Conservation (phyloP, 2,329 filamentous ascomycete genomes). For the Beauveria brongniartii region DNA sequence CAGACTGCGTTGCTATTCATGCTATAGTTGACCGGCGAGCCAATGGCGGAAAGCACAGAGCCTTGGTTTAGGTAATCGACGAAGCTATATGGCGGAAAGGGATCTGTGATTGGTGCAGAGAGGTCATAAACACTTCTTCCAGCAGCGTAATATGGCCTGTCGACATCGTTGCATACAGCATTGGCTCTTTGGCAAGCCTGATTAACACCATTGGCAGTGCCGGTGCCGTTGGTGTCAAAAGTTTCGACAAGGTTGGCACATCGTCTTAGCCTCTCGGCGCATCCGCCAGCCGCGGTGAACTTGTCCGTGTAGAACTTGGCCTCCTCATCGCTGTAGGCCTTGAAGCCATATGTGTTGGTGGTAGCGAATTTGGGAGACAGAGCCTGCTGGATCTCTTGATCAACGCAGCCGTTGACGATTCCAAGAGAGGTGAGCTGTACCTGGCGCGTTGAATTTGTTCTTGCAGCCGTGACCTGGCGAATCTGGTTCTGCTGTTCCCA, state of each 20-base stretch:
- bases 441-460: constrained; percentile 43
- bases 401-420: constrained; percentile 65
- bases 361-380: constrained; percentile 49
- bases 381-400: constrained; percentile 52
- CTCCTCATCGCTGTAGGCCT: constrained; percentile 44
- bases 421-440: constrained; percentile 56
- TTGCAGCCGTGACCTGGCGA: constrained; percentile 40
- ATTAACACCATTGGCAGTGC: constrained; percentile 30
- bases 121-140: constrained; percentile 55
- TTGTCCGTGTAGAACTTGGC: constrained; percentile 37
- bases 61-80: constrained; percentile 56
- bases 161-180: constrained; percentile 37
- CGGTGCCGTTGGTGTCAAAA: constrained; percentile 33
- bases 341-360: constrained; percentile 59
- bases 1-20: constrained; percentile 38
- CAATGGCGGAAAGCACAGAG: constrained; percentile 49
- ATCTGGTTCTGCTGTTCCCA: constrained; percentile 55
- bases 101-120: constrained; percentile 44
- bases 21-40: constrained; percentile 54
- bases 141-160: constrained; percentile 47
- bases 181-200: constrained; percentile 46
- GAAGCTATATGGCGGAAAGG: constrained; percentile 56
- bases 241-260: constrained; percentile 38
- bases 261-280: constrained; percentile 40
- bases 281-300: constrained; percentile 34